Conservation (phyloP, 441 rosid genomes). For the Arabidopsis hybrid region DNA sequence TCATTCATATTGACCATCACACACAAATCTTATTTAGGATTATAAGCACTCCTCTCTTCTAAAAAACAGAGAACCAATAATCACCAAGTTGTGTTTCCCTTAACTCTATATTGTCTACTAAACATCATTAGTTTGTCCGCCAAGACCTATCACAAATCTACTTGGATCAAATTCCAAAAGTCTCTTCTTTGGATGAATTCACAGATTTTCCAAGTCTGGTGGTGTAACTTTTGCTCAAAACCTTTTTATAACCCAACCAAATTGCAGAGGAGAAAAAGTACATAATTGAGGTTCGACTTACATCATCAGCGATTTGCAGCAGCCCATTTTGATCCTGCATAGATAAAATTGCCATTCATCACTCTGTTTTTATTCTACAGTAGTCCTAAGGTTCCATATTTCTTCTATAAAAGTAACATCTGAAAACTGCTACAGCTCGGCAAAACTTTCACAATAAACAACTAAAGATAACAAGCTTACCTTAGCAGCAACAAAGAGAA, state of each 20-base stretch:
- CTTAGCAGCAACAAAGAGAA: conserved; percentile 90
- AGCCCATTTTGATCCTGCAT: conserved; percentile 80
- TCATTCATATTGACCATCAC: conserved; percentile 7
- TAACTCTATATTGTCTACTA: conserved; percentile 4
- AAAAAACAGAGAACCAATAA: conserved; percentile 12
- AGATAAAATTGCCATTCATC: conserved; percentile 35
- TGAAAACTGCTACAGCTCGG: conserved; percentile 12
- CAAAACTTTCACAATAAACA: not conserved
- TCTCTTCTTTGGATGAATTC: conserved; percentile 5
- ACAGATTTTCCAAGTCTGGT: not conserved
- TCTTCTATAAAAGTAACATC: conserved; percentile 8
- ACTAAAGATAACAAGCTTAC: conserved; percentile 45
- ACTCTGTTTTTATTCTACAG: conserved; percentile 12
- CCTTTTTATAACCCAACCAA: not conserved
- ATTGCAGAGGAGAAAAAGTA: not conserved
- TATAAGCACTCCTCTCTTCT: not conserved
- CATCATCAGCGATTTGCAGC: conserved; percentile 92
- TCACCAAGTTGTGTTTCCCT: not conserved
- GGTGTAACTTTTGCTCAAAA: conserved; percentile 8
- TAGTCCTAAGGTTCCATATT: conserved; percentile 1
- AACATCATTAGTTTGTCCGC: conserved; percentile 8
- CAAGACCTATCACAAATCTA: conserved; percentile 9
- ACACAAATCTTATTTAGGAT: not conserved
- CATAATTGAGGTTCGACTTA: conserved; percentile 51
- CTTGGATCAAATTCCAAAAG: not conserved